Percentiles rank a stretch among this genome's conserved stretches.
phyloP scores from a whole-genome alignment of 164 flowering plant species.

The Euptelea pleiosperma region DNA sequence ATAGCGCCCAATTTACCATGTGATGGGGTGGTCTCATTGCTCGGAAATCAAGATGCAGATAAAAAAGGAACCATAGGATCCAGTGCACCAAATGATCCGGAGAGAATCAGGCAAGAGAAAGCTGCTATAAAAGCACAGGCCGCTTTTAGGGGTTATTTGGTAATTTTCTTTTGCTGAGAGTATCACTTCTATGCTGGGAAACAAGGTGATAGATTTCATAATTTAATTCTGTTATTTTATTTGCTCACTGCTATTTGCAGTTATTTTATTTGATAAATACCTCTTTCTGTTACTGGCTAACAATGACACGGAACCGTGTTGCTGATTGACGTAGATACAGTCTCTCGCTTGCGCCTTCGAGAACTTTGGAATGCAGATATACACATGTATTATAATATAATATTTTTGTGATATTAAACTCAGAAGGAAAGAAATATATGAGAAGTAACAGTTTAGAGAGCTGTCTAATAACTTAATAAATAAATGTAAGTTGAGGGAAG shows the following conservation, averaged over 20 bases:
- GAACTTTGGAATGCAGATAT: no score
- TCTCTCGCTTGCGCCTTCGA: no score
- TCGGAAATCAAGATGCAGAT: slow-evolving; percentile 30
- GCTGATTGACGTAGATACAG: no score
- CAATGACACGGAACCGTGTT: no score
- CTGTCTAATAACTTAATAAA: no score
- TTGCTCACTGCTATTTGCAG: neutral
- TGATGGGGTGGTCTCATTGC: slow-evolving; percentile 14
- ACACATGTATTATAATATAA: no score
- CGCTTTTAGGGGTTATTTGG: slow-evolving; percentile 88
- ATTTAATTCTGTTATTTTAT: neutral
- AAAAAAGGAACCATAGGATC: slow-evolving; percentile 14
- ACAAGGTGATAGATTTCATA: neutral
- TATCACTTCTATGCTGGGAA: neutral
- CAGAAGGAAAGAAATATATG: no score
- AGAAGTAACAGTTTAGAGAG: no score
- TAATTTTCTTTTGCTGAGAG: slow-evolving; percentile 24
- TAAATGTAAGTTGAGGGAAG: no score
- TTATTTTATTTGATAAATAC: neutral
- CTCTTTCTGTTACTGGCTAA: no score
- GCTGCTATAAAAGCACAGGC: slow-evolving; percentile 83
- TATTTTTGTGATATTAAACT: no score
- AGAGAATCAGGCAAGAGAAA: slow-evolving; percentile 38
- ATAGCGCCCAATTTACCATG: slow-evolving; percentile 15
- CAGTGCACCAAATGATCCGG: slow-evolving; percentile 34